Evolutionary conservation across 2,329 filamentous ascomycete species (phyloP).

Genomic region (Colletotrichum ledebouriae): DNA sequence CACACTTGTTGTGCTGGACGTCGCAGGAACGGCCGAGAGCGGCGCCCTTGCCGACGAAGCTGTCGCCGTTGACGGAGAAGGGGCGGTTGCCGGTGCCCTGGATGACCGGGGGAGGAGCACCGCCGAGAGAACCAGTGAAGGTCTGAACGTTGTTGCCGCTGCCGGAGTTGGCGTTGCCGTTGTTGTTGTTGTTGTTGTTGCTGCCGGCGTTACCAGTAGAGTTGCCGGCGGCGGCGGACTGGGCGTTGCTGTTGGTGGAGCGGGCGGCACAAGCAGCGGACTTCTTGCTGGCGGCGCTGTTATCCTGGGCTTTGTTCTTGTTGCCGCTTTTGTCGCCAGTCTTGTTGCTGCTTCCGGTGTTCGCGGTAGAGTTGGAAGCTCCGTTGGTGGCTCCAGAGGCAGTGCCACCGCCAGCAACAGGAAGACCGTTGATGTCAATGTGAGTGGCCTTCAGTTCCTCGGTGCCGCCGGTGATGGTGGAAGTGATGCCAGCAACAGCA

Average conservation of each 20-base stretch:
- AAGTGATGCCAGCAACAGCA: constrained; percentile 54
- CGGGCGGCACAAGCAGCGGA: constrained; percentile 23
- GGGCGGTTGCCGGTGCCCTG: constrained; percentile 54
- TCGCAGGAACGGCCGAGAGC: constrained; percentile 63
- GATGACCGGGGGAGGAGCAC: constrained; percentile 57
- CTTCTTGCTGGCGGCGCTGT: neutral
- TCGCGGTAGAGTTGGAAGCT: neutral
- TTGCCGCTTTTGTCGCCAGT: neutral
- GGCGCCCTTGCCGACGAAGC: constrained; percentile 63
- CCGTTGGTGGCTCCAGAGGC: constrained; percentile 17
- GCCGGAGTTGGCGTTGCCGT: constrained; percentile 35
- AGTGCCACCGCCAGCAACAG: constrained; percentile 43
- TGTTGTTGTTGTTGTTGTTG: constrained; percentile 4
- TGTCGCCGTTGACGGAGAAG: constrained; percentile 67
- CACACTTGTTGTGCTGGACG: constrained; percentile 64
- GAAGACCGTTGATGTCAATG: constrained; percentile 46
- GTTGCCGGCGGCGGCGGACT: constrained; percentile 13
- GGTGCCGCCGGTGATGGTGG: constrained; percentile 52
- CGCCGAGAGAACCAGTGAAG: constrained; percentile 60
- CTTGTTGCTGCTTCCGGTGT: neutral
- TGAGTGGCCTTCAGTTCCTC: constrained; percentile 48
- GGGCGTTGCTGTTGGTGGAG: constrained; percentile 9
- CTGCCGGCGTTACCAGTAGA: constrained; percentile 27
- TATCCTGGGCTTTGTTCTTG: constrained; percentile 1
- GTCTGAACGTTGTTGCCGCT: constrained; percentile 57